Conservation (phyloP, 2,329 filamentous ascomycete genomes). For the Microsporum ferrugineum region DNA sequence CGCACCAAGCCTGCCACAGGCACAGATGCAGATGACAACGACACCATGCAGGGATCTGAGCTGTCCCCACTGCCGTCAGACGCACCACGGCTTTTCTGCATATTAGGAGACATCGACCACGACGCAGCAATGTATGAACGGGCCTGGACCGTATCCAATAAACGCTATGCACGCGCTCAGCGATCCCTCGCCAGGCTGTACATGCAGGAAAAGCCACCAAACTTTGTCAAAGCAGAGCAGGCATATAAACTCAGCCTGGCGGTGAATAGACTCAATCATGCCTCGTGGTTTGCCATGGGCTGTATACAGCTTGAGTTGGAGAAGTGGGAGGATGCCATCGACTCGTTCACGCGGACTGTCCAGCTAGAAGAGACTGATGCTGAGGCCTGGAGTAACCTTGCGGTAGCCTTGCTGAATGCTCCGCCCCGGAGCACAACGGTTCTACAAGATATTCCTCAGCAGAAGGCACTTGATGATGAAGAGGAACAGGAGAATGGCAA, state of each 20-base stretch:
- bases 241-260: slow-evolving; percentile 68
- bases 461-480: slow-evolving; percentile 21
- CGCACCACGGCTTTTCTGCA: slow-evolving; percentile 80
- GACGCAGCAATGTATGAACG: slow-evolving; percentile 65
- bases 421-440: slow-evolving; percentile 7
- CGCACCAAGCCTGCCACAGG: slow-evolving; percentile 37
- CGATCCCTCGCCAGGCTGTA: slow-evolving; percentile 73
- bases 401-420: slow-evolving; percentile 60
- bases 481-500: slow-evolving; percentile 12
- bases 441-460: slow-evolving; percentile 11
- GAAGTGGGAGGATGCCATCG: slow-evolving; percentile 64
- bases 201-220: slow-evolving; percentile 47
- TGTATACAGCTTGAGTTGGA: slow-evolving; percentile 73
- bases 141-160: slow-evolving; percentile 74
- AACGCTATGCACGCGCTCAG: slow-evolving; percentile 76
- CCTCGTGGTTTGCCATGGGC: slow-evolving; percentile 81
- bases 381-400: slow-evolving; percentile 89
- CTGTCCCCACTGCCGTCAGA: slow-evolving; percentile 62
- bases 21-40: slow-evolving; percentile 41
- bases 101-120: slow-evolving; percentile 77
- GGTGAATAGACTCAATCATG: slow-evolving; percentile 68
- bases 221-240: slow-evolving; percentile 58
- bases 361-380: slow-evolving; percentile 79
- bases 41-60: slow-evolving; percentile 56
- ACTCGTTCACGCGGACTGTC: slow-evolving; percentile 74